Conservation (phyloP, 306 rosid genomes). For the Geum urbanum region DNA sequence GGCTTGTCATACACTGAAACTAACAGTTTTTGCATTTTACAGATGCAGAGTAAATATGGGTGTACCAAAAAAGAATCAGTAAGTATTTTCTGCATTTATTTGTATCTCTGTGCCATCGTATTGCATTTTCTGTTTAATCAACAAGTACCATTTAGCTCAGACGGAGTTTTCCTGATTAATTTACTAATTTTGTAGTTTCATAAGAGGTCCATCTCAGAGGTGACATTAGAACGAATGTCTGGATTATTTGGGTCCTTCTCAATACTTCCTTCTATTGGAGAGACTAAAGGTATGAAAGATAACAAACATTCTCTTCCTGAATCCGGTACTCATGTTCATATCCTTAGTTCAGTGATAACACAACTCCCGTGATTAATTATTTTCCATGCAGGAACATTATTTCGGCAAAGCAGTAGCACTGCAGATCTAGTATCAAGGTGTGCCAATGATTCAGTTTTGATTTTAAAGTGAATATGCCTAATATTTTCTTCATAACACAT, state of each 20-base stretch:
- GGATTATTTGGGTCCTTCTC: conserved; percentile 63
- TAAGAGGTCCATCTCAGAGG: conserved; percentile 71
- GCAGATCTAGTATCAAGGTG: conserved; percentile 44
- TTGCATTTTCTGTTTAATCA: background rate
- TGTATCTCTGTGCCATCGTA: conserved; percentile 2
- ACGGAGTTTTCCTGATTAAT: conserved; percentile 23
- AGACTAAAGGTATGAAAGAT: conserved; percentile 53
- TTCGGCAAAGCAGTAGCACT: conserved; percentile 37
- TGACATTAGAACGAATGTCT: conserved; percentile 60
- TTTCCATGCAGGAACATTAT: conserved; percentile 42
- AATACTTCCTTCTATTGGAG: conserved; percentile 49
- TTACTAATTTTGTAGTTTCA: conserved; percentile 45
- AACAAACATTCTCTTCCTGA: background rate
- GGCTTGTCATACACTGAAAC: conserved; percentile 15
- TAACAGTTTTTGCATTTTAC: conserved; percentile 35
- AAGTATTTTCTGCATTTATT: conserved; percentile 27
- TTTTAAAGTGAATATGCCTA: background rate
- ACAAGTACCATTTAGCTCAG: conserved; percentile 13
- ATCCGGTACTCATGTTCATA: conserved; percentile 7
- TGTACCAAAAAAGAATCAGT: conserved; percentile 62
- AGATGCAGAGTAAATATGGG: conserved; percentile 86
- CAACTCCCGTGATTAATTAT: background rate
- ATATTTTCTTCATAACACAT: background rate
- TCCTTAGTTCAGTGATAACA: background rate
- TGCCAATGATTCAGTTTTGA: background rate